Evolutionary conservation across 2,329 filamentous ascomycete genomes (phyloP).

Genomic region (Drechslerella dactyloides): DNA sequence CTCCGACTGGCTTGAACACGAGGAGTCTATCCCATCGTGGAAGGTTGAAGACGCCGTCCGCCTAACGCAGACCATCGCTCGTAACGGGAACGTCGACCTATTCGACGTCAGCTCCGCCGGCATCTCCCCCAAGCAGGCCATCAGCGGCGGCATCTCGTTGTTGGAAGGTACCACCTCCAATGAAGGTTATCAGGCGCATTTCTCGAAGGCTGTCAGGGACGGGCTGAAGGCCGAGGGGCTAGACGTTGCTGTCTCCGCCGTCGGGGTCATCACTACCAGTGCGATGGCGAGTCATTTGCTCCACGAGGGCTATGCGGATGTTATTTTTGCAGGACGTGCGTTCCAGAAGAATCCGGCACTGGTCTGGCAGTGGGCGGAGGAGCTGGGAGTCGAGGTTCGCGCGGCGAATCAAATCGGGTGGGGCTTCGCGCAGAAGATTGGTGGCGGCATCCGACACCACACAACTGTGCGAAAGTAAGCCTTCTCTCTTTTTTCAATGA

Average conservation of each 20-base stretch:
- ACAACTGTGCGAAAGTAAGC: slow-evolving; percentile 5
- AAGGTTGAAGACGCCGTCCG: slow-evolving; percentile 68
- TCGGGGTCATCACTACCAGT: slow-evolving; percentile 22
- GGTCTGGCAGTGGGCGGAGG: slow-evolving; percentile 66
- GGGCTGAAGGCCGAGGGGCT: slow-evolving; percentile 52
- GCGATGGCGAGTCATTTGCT: slow-evolving; percentile 62
- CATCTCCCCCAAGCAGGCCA: slow-evolving; percentile 50
- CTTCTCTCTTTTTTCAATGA: too few species aligned
- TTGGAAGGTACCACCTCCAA: too few species aligned
- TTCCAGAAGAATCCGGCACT: slow-evolving; percentile 68
- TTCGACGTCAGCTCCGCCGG: slow-evolving; percentile 80
- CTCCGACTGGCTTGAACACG: slow-evolving; percentile 68
- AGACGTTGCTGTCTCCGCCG: slow-evolving; percentile 53
- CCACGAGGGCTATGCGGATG: slow-evolving; percentile 62
- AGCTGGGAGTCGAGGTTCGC: slow-evolving; percentile 61
- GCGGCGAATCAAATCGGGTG: slow-evolving; percentile 65
- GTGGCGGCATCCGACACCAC: slow-evolving; percentile 35
- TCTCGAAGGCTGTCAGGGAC: slow-evolving; percentile 54
- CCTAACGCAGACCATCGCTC: slow-evolving; percentile 72
- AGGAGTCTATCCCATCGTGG: slow-evolving; percentile 62
- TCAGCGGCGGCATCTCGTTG: slow-evolving; percentile 50
- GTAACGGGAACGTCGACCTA: slow-evolving; percentile 73
- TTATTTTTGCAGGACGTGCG: slow-evolving; percentile 62
- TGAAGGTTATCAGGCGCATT: slow-evolving; percentile 55
- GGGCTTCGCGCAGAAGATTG: slow-evolving; percentile 60